phyloP scores from a whole-genome alignment of 2,329 filamentous ascomycete genomes.

The Tolypocladium guangdongense region DNA sequence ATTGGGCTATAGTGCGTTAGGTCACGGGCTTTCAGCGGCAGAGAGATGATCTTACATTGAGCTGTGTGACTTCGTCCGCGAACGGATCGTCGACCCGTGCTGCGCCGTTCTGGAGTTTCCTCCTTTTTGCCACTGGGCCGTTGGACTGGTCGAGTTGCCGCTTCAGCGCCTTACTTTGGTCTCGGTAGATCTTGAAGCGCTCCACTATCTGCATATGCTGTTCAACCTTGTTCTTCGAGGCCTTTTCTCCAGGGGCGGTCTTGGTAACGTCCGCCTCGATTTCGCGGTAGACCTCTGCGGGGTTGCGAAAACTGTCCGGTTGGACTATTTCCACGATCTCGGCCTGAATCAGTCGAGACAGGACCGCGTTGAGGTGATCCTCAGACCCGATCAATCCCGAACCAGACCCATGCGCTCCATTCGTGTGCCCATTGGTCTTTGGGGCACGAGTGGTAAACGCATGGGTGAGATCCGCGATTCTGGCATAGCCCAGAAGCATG shows the following conservation, averaged over 20 bases:
- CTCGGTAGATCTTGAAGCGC: conserved; percentile 41
- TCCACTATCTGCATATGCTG: conserved; percentile 45
- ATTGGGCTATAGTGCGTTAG: conserved; percentile 43
- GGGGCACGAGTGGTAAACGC: conserved; percentile 38
- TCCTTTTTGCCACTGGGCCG: conserved; percentile 34
- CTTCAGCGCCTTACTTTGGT: conserved; percentile 40
- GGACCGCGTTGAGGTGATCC: conserved; percentile 36
- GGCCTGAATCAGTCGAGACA: conserved; percentile 46
- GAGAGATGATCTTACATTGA: conserved; percentile 36
- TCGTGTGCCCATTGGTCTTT: conserved; percentile 22
- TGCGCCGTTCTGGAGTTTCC: conserved; percentile 41
- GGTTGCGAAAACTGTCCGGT: conserved; percentile 44
- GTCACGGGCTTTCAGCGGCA: neutral
- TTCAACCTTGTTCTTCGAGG: conserved; percentile 53
- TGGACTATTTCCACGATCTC: conserved; percentile 59
- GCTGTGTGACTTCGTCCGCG: conserved; percentile 30
- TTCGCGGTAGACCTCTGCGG: conserved; percentile 48
- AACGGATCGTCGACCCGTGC: conserved; percentile 13
- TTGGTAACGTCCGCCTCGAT: conserved; percentile 53
- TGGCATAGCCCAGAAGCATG: conserved; percentile 66
- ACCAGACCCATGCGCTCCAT: conserved; percentile 19
- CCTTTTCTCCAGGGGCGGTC: conserved; percentile 29
- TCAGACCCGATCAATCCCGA: conserved; percentile 31
- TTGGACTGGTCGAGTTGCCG: conserved; percentile 35
- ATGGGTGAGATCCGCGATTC: conserved; percentile 57